These are phyloP conservation scores for Medicago arabica DNA, from an alignment of 306 rosid genomes.

Conservation along the genomic window DNA sequence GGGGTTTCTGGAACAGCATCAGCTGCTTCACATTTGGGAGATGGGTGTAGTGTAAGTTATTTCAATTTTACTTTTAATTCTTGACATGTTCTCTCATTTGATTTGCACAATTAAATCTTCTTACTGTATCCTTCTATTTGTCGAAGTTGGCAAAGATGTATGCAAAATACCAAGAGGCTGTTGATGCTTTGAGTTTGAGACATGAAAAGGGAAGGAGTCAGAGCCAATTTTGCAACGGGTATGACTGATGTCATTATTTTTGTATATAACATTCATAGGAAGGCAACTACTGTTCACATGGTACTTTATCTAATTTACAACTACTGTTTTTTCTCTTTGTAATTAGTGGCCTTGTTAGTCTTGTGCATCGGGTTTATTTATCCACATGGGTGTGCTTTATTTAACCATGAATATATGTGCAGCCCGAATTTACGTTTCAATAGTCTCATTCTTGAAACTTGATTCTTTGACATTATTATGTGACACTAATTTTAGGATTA, in stretches of 20 bases:
- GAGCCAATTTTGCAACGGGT: constrained; percentile 92
- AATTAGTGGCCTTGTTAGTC: too few relatives aligned
- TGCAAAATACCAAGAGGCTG: constrained; percentile 90
- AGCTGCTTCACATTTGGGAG: constrained; percentile 96
- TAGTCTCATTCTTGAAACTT: too few relatives aligned
- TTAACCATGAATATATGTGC: too few relatives aligned
- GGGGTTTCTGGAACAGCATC: constrained; percentile 98
- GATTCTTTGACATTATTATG: too few relatives aligned
- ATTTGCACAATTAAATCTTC: constrained; percentile 16
- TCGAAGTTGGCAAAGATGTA: constrained; percentile 88
- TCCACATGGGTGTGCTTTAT: too few relatives aligned
- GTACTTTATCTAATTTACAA: too few relatives aligned
- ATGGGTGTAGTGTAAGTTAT: constrained; percentile 98
- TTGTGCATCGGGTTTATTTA: too few relatives aligned
- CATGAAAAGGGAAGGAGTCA: constrained; percentile 97
- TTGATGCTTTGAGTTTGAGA: constrained; percentile 68
- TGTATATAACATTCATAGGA: constrained; percentile 15
- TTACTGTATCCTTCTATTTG: constrained; percentile 35
- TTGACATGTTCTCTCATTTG: not conserved
- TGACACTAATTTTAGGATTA: too few relatives aligned
- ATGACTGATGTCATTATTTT: constrained; percentile 42
- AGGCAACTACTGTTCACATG: not conserved
- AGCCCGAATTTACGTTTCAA: too few relatives aligned
- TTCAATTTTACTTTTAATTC: constrained; percentile 18
- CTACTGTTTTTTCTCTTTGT: too few relatives aligned